Base-by-base conservation (phyloP, 371 early-diverging fungal species). In the Circinella minor region DNA sequence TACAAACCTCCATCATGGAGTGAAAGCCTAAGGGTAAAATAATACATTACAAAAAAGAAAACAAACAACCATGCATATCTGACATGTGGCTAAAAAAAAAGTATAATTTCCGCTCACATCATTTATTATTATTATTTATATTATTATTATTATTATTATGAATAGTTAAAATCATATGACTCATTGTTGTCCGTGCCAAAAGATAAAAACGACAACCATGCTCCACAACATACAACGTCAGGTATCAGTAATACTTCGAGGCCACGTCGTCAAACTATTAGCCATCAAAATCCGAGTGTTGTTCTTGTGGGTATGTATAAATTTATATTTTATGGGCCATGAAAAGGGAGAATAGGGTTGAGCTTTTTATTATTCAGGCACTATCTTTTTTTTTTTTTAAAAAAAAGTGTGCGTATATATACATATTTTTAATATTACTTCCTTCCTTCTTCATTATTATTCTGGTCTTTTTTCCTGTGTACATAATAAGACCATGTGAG, bases 401-500 rank as follows among this genome's bases (percentile, higher is more conserved):
- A 27, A 27, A 27, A 2, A 27, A 27, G 47, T 47, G 47, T 47
- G 47, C 47, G 47, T 18, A 38, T 18, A 4, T 8, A 18, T 55
- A 27, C 27, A 27, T 27, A 27, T 27, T 27, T 27, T 27, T 27
- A 27, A 27, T 27, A 27, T 27, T 27, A 27, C 27, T 27, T 2
- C 27, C n/a, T 18, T 51, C n/a, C 1, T 51, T 51, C 18, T 38
- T 49, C 18, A 5, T 36, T 13, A 37, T 59, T 67, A 48, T 71
- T 61, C 66, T 3, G 9, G 1, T n/a, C 54, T 14, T 11, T 38
- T 17, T 18, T 15, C 47, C 39, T 18, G 49, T 47, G 47, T 15
- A 11, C 9, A 0, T 11, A 47, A 51, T 43, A 77, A 91, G 93
- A 95, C 74, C 92, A 94, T 61, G 84, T 95, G 47, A 87, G 95